Conservation (phyloP, 169 alveolate species). For the Sarcocystis neurona region DNA sequence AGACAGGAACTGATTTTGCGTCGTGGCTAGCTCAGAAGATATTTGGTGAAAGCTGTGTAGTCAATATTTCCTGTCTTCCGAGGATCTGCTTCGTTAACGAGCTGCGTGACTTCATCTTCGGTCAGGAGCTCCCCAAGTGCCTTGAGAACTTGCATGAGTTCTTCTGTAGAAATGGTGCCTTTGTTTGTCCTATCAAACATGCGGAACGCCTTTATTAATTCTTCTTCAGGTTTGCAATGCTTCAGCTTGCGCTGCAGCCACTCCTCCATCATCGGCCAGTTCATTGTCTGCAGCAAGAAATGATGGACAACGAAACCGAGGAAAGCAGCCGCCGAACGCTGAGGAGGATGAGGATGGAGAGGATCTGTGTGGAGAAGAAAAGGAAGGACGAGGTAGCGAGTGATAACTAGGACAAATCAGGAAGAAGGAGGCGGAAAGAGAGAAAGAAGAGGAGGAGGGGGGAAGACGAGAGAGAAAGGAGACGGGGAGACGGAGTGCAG, state of each 20-base stretch:
- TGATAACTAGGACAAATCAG: neutral
- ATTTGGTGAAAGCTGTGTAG: conserved; percentile 49
- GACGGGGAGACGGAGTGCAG: no score
- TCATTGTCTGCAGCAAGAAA: conserved; percentile 43
- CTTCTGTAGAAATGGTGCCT: conserved; percentile 60
- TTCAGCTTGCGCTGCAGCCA: conserved; percentile 56
- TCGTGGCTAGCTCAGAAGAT: conserved; percentile 40
- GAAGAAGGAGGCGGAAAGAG: neutral
- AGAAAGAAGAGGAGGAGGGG: neutral
- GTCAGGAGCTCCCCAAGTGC: conserved; percentile 57
- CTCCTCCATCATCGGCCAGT: conserved; percentile 49
- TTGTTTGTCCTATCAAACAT: conserved; percentile 51
- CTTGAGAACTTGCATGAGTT: conserved; percentile 48
- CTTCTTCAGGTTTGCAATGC: conserved; percentile 54
- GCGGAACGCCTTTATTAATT: conserved; percentile 42
- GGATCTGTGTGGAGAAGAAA: neutral
- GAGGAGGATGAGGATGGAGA: neutral
- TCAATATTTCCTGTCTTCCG: conserved; percentile 38
- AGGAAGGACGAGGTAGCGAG: neutral
- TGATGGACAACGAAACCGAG: no score
- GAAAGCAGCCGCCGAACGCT: no score
- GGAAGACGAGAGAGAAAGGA: neutral
- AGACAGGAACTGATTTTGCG: neutral
- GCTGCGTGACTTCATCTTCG: conserved; percentile 50
- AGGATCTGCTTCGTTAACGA: conserved; percentile 52